Conservation (phyloP, 2,329 filamentous ascomycete genomes). For the Neocatenulostroma microsporum region DNA sequence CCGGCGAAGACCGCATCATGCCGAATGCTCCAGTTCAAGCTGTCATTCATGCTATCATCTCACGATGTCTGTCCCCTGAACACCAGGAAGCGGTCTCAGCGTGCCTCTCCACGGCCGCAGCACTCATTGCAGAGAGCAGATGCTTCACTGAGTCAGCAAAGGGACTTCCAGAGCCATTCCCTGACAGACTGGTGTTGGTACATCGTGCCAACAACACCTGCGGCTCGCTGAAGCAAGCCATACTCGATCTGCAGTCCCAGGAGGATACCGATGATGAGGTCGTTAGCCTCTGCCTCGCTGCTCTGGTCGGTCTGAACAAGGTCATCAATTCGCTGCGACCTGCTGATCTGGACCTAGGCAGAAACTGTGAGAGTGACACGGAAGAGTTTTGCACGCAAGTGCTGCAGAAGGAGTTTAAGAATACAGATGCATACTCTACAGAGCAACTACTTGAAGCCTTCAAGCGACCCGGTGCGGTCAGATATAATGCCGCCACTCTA, state of each 20-base stretch:
- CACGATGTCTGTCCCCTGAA: not conserved
- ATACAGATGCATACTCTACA: not conserved
- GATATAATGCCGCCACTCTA: too few species aligned
- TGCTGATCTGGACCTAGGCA: not conserved
- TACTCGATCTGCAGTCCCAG: not conserved
- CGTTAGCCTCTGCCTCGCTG: constrained; percentile 1
- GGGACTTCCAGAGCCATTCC: not conserved
- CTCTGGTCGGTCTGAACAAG: not conserved
- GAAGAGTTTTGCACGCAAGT: constrained; percentile 1
- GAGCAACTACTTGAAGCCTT: not conserved
- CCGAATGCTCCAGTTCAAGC: constrained; percentile 1
- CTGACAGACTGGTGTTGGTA: not conserved
- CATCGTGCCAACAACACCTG: not conserved
- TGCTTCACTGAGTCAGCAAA: not conserved
- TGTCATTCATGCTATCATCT: not conserved
- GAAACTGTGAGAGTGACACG: not conserved
- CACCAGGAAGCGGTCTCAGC: not conserved
- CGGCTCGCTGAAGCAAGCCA: not conserved
- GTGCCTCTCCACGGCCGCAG: not conserved
- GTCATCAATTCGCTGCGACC: not conserved
- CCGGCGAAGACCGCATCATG: not conserved
- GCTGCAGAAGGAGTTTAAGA: constrained; percentile 1
- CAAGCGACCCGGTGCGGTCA: not conserved
- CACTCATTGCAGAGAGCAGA: constrained; percentile 3
- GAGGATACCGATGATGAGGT: not conserved